Percentiles rank a stretch among this genome's conserved stretches.
phyloP scores from a whole-genome alignment of 768 basidiomycete genomes.

The Chalciporus piperatus region DNA sequence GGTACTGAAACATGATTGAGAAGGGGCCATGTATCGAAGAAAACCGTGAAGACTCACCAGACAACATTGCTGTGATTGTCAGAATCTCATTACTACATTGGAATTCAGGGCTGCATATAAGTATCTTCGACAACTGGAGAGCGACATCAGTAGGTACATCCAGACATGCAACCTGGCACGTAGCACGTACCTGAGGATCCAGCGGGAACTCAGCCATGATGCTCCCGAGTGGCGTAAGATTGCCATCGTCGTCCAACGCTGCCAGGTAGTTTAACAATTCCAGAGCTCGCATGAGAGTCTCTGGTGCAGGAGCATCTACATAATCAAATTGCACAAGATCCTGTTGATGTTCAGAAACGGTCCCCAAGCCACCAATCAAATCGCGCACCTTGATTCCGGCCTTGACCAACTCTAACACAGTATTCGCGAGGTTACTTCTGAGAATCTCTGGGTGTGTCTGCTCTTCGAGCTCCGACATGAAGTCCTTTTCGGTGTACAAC shows the following conservation, averaged over 20 bases:
- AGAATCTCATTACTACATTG: slow-evolving; percentile 94
- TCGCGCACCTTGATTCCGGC: slow-evolving; percentile 75
- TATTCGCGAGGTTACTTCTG: slow-evolving; percentile 89
- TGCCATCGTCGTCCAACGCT: slow-evolving; percentile 92
- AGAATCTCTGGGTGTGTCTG: slow-evolving; percentile 98
- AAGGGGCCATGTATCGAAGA: background rate
- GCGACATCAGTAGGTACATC: background rate
- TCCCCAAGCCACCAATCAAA: background rate
- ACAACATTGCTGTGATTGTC: slow-evolving; percentile 95
- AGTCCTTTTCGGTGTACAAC: slow-evolving; percentile 95
- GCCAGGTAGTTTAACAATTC: slow-evolving; percentile 91
- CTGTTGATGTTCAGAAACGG: slow-evolving; percentile 19
- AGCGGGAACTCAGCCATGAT: slow-evolving; percentile 99
- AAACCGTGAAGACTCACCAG: slow-evolving; percentile 49
- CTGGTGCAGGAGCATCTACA: slow-evolving; percentile 91
- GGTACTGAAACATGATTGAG: slow-evolving; percentile 46
- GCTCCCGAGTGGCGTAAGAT: slow-evolving; percentile 78
- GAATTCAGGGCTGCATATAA: slow-evolving; percentile 93
- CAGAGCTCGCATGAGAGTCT: slow-evolving; percentile 95
- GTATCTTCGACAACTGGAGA: slow-evolving; percentile 76
- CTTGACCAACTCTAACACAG: slow-evolving; percentile 91
- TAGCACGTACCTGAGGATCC: slow-evolving; percentile 82
- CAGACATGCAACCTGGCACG: slow-evolving; percentile 4
- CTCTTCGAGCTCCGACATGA: slow-evolving; percentile 92
- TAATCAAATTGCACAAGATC: slow-evolving; percentile 89